Evolutionary conservation across 176 grass and related monocot species (phyloP), one percentile per base, ranked within the genome.

Genomic region (Alopecurus myosuroides): DNA sequence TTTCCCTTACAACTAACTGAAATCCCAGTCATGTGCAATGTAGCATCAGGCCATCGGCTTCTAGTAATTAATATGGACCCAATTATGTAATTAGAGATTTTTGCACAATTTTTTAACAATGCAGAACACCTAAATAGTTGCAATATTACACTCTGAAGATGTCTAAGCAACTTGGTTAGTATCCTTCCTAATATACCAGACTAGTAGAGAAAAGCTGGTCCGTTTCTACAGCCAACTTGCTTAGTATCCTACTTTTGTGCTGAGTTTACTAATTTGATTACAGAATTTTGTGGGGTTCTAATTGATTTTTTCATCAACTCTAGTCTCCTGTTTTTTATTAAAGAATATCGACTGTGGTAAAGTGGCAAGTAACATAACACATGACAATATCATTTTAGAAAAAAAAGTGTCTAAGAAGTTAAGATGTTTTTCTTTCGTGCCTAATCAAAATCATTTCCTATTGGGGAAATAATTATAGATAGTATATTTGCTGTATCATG

Each of bases 1-100:
- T 86, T 80, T 73, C 25, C 2, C 66, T 82, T 19, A 66, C 18
- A 83, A 78, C 17, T 86, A 72, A 37, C 41, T 9, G 58, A 67
- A 85, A 57, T 85, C 1, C 29, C 28, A 75, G 36, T 46, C 69
- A 56, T 44, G 68, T 48, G 52, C 4, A 72, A 61, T 77, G 36
- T 77, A 48, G 62, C 37, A 69, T 85, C 36, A 25, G n/a, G n/a
- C n/a, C n/a, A n/a, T n/a, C n/a, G n/a, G 35, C 28, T 9, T 51
- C 14, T 52, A 11, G 11, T 56, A 71, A 71, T 57, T 82, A 40
- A 29, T 70, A 70, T 70, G 45, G 42, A 20, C 26, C 31, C 6
- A n/a, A 19, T 19, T 29, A 31, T 30, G 15, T 30, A 22, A 19
- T 31, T 71, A 75, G 4, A 49, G 60, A 40, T 60, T 79, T 45